Percentiles rank a stretch among this genome's conserved stretches.
Conservation (phyloP, 1,139 yeast species). For the Lodderomyces elongisporus region DNA sequence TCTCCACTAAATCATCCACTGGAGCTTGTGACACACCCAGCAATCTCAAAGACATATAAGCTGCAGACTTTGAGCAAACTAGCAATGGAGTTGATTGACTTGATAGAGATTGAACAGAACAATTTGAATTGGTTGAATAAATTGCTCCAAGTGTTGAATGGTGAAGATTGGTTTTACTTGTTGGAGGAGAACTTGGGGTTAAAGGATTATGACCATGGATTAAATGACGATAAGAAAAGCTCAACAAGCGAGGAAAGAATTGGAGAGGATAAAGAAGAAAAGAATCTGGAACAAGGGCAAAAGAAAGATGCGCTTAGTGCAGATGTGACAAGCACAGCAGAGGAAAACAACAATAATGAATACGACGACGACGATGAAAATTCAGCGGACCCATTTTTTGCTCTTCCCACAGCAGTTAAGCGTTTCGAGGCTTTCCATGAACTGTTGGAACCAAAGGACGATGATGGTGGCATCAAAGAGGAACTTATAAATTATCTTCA, state of each 20-base stretch:
- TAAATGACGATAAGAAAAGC: conserved; percentile 25
- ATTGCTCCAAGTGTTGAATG: conserved; percentile 72
- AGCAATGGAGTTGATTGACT: conserved; percentile 67
- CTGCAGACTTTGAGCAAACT: conserved; percentile 47
- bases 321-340: conserved; percentile 39
- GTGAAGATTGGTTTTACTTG: conserved; percentile 75
- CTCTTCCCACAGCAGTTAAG: conserved; percentile 31
- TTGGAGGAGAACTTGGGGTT: conserved; percentile 61
- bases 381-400: conserved; percentile 35
- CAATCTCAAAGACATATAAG: conserved; percentile 61
- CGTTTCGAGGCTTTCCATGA: conserved; percentile 36
- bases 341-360: conserved; percentile 55
- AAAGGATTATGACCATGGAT: conserved; percentile 65
- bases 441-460: conserved; percentile 20
- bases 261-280: conserved; percentile 1
- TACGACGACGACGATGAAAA: conserved; percentile 18
- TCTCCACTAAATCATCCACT: conserved; percentile 79
- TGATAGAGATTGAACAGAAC: conserved; percentile 75
- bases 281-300: conserved; percentile 69
- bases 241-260: background rate
- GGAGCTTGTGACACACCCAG: conserved; percentile 69
- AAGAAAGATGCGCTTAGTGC: conserved; percentile 45
- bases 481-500: conserved; percentile 43
- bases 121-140: conserved; percentile 66
- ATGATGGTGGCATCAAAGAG: conserved; percentile 29